Conservation (phyloP, 805 yeast species). For the Cyberlindnera galapagoensis region DNA sequence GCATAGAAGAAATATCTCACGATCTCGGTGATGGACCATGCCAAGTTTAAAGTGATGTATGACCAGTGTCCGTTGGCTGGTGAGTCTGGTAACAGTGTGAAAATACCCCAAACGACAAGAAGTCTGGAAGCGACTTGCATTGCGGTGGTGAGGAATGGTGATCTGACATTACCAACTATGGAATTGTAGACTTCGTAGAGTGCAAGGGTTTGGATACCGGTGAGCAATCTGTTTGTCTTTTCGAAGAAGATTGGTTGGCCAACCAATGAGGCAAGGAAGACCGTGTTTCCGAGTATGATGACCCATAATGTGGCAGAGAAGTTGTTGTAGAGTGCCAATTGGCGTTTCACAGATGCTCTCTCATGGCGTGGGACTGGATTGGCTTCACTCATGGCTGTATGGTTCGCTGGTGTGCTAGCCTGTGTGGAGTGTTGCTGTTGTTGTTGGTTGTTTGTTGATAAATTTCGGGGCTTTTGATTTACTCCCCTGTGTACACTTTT, state of each 20-base stretch:
- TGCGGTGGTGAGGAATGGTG: conserved; percentile 77
- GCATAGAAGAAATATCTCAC: conserved; percentile 88
- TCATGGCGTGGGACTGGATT: conserved; percentile 11
- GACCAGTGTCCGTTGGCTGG: conserved; percentile 55
- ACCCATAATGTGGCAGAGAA: conserved; percentile 50
- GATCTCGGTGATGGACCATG: conserved; percentile 95
- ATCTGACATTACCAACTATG: conserved; percentile 69
- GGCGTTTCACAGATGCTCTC: conserved; percentile 11
- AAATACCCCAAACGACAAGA: conserved; percentile 75
- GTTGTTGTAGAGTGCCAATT: conserved; percentile 43
- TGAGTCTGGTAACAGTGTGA: conserved; percentile 65
- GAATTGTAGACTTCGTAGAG: conserved; percentile 77
- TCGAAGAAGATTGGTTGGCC: conserved; percentile 67
- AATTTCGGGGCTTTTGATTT: too few species aligned
- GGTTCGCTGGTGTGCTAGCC: too few species aligned
- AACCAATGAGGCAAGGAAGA: conserved; percentile 30
- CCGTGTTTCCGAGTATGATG: conserved; percentile 39
- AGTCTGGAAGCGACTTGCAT: conserved; percentile 87
- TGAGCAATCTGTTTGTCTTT: conserved; percentile 50
- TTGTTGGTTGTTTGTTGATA: too few species aligned
- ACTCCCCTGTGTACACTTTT: too few species aligned
- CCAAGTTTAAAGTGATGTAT: conserved; percentile 61
- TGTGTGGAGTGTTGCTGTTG: too few species aligned
- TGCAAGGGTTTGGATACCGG: conserved; percentile 72
- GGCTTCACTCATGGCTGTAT: too few species aligned